A percentile compares a stretch with the other conserved stretches of the same genome.
Conservation (phyloP, 495 filamentous ascomycete species). For the Penicillium daleae region DNA sequence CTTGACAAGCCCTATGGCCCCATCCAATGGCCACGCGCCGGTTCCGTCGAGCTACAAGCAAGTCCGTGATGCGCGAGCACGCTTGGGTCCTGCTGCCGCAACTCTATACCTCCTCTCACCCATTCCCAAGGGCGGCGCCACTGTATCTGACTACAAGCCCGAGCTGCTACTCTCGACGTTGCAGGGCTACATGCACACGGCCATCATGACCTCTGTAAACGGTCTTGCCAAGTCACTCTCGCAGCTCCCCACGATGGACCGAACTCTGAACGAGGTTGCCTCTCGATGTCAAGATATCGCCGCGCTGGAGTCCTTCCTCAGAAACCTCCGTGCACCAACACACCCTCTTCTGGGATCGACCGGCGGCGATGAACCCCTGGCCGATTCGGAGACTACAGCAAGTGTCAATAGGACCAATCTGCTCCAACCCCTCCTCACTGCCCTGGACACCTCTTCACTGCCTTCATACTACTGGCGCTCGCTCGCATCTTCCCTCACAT, state of each 20-base stretch:
- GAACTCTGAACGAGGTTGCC: conserved; percentile 79
- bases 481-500: conserved; percentile 75
- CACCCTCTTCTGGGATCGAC: conserved; percentile 61
- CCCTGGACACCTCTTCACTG: conserved; percentile 84
- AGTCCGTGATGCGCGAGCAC: conserved; percentile 73
- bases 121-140: conserved; percentile 34
- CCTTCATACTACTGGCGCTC: conserved; percentile 91
- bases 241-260: conserved; percentile 79
- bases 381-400: conserved; percentile 12
- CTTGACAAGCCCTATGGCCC: conserved; percentile 57
- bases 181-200: conserved; percentile 76
- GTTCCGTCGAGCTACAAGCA: conserved; percentile 70
- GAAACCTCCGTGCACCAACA: conserved; percentile 62
- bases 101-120: conserved; percentile 84
- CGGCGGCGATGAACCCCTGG: conserved; percentile 9
- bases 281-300: conserved; percentile 88
- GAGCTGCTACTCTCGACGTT: conserved; percentile 75
- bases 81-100: conserved; percentile 72
- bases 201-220: conserved; percentile 74
- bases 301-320: conserved; percentile 79
- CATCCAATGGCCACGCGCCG: conserved; percentile 32
- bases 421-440: conserved; percentile 70
- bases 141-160: conserved; percentile 52
- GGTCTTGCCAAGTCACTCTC: conserved; percentile 72
- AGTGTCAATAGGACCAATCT: conserved; percentile 53